Conservation (phyloP, 1,284 basidiomycete species). For the Ganoderma lingzhi region DNA sequence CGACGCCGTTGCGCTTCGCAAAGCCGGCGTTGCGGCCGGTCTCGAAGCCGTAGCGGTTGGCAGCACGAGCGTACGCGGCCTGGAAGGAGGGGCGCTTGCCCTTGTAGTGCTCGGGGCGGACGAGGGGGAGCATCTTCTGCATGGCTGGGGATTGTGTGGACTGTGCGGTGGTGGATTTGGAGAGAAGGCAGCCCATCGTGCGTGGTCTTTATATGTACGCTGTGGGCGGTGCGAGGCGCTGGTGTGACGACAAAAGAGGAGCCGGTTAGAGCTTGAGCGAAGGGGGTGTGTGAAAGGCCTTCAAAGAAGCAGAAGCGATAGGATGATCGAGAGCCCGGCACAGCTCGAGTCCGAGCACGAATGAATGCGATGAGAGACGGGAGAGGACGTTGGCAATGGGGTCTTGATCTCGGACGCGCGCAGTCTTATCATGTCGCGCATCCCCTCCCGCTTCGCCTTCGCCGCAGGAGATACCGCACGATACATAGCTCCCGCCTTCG, state of each 20-base stretch:
- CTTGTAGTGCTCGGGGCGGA: slow-evolving; percentile 37
- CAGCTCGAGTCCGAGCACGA: not conserved
- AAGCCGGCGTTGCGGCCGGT: slow-evolving; percentile 41
- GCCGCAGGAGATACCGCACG: not conserved
- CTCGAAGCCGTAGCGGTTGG: slow-evolving; percentile 44
- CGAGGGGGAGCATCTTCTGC: slow-evolving; percentile 36
- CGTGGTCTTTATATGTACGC: slow-evolving; percentile 1
- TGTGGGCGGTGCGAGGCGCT: not conserved
- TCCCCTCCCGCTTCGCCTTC: not conserved
- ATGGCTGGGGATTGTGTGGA: slow-evolving; percentile 14
- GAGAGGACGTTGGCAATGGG: not conserved
- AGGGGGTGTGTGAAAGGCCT: not conserved
- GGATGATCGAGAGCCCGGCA: slow-evolving; percentile 3
- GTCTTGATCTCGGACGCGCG: not conserved
- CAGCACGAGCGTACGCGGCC: slow-evolving; percentile 45
- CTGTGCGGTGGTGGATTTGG: slow-evolving; percentile 22
- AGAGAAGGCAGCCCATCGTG: slow-evolving; percentile 30
- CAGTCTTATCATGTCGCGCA: slow-evolving; percentile 14
- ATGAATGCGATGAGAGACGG: not conserved
- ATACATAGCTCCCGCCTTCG: slow-evolving; percentile 18
- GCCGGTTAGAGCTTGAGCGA: not conserved
- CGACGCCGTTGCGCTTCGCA: slow-evolving; percentile 41
- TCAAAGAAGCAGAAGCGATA: not conserved
- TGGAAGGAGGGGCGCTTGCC: slow-evolving; percentile 41
- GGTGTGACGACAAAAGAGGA: slow-evolving; percentile 1